phyloP scores from a whole-genome alignment of 345 rosid species.

The Aquilaria yunnanensis region DNA sequence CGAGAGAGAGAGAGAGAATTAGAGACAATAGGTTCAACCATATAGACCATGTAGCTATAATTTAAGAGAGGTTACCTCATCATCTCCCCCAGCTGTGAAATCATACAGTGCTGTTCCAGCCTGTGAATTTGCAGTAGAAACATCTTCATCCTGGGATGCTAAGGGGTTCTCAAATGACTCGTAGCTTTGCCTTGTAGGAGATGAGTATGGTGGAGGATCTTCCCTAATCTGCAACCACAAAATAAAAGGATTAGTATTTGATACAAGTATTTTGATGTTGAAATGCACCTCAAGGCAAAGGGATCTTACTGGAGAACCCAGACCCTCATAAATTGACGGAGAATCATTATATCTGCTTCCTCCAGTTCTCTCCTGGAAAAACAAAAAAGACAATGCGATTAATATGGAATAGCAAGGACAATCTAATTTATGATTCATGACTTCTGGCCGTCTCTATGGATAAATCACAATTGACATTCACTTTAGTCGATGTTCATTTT shows the following conservation, averaged over 20 bases:
- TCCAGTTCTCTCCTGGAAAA: conserved; percentile 51
- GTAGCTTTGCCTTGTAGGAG: conserved; percentile 45
- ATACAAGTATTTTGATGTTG: not conserved
- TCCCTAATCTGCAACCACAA: conserved; percentile 58
- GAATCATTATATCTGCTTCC: conserved; percentile 44
- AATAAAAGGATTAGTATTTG: conserved; percentile 7
- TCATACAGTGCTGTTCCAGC: conserved; percentile 85
- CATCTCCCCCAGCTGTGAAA: conserved; percentile 99
- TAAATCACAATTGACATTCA: not conserved
- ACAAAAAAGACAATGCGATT: conserved; percentile 6
- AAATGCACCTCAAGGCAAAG: conserved; percentile 6
- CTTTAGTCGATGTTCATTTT: not conserved
- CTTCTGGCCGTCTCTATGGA: too few relatives aligned
- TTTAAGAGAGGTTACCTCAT: conserved; percentile 47
- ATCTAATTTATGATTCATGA: not conserved
- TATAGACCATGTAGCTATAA: too few relatives aligned
- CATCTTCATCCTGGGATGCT: conserved; percentile 55
- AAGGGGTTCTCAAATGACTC: conserved; percentile 81
- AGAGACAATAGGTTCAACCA: too few relatives aligned
- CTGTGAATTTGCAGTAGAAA: conserved; percentile 60
- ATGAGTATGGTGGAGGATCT: conserved; percentile 85
- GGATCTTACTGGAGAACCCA: conserved; percentile 62
- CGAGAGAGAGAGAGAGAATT: not conserved
- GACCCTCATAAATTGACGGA: conserved; percentile 55
- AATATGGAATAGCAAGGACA: not conserved